Conservation (phyloP, 2,329 filamentous ascomycete genomes). For the Aureobasidium sp. region DNA sequence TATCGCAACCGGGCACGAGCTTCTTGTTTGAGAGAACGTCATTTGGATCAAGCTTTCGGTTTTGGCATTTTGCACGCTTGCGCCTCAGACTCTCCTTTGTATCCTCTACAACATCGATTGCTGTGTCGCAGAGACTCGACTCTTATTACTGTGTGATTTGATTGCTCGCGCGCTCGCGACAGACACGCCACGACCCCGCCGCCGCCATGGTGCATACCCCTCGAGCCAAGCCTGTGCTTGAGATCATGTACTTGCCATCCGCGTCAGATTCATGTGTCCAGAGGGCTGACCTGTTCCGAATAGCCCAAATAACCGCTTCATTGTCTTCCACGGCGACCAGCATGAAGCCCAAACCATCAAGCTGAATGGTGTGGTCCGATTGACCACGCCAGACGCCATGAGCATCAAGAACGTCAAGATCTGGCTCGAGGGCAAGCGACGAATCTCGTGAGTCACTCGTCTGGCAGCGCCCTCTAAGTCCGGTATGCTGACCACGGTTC, state of each 20-base stretch:
- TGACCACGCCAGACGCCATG: conserved; percentile 40
- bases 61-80: conserved; percentile 7
- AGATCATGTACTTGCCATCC: conserved; percentile 34
- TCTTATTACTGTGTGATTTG: background rate
- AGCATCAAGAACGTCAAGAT: conserved; percentile 40
- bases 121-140: background rate
- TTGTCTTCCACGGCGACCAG: conserved; percentile 42
- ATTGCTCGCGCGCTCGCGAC: background rate
- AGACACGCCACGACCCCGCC: background rate
- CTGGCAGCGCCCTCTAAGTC: background rate
- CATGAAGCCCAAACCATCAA: conserved; percentile 38
- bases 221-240: conserved; percentile 26
- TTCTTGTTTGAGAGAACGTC: conserved; percentile 10
- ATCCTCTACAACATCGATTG: background rate
- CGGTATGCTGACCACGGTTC: background rate
- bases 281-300: background rate
- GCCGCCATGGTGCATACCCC: conserved; percentile 16
- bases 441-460: conserved; percentile 34
- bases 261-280: background rate
- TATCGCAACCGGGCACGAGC: conserved; percentile 10
- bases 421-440: conserved; percentile 39
- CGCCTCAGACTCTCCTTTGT: conserved; percentile 1
- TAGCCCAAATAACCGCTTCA: conserved; percentile 40
- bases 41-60: conserved; percentile 7
- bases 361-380: conserved; percentile 38